These are phyloP conservation scores for Emmonsia crescens DNA, from an alignment of 2,329 filamentous ascomycete genomes.

Conservation along the genomic window DNA sequence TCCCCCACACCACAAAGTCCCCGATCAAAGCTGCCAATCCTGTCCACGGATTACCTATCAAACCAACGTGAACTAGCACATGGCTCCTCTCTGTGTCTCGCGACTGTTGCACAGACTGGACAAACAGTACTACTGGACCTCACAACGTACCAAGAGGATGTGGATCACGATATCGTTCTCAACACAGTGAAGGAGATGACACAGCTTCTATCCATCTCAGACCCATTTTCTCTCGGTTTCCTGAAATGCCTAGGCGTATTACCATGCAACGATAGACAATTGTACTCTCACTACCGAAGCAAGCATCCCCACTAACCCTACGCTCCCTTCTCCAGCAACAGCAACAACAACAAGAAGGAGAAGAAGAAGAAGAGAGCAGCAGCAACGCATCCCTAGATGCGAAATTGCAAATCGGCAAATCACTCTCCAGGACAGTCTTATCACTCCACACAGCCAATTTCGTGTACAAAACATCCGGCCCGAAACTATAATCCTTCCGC, in stretches of 20 bases:
- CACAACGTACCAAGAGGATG: background rate
- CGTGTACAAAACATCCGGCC: conserved; percentile 40
- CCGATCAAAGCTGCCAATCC: background rate
- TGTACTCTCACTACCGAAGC: no score
- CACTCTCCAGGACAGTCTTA: conserved; percentile 24
- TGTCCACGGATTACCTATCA: background rate
- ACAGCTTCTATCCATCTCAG: background rate
- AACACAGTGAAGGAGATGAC: background rate
- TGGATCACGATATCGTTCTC: background rate
- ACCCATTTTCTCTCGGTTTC: background rate
- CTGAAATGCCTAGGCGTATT: background rate
- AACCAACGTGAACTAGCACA: background rate
- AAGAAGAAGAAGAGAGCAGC: no score
- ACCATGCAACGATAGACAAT: background rate
- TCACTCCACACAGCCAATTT: conserved; percentile 33
- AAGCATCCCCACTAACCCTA: no score
- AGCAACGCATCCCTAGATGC: no score
- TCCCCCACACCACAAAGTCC: background rate
- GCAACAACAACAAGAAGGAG: no score
- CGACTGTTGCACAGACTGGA: background rate
- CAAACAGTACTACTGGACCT: background rate
- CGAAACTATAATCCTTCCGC: conserved; percentile 20
- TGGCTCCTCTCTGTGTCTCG: background rate
- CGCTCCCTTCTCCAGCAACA: no score
- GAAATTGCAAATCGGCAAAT: no score